These are phyloP conservation scores for Funneliformis mosseae DNA, from an alignment of 192 early-diverging fungal genomes.

Conservation along the genomic window DNA sequence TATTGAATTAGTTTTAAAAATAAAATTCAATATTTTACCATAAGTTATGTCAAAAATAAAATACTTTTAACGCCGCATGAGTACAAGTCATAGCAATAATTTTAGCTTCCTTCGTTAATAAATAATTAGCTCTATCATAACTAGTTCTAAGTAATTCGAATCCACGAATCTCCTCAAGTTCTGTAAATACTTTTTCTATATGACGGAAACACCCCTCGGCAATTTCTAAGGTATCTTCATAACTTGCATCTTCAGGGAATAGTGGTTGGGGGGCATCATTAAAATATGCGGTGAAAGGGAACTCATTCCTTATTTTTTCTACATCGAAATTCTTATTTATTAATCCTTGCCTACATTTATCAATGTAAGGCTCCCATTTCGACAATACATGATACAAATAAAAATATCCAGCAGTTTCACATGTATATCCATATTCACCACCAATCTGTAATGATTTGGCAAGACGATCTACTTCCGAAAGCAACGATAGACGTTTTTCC, in stretches of 20 bases:
- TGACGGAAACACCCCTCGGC: constrained; percentile 83
- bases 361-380: constrained; percentile 74
- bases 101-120: constrained; percentile 93
- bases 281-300: constrained; percentile 88
- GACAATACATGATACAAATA: constrained; percentile 74
- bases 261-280: constrained; percentile 69
- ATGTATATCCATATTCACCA: constrained; percentile 89
- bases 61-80: constrained; percentile 85
- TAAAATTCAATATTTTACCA: neutral
- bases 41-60: constrained; percentile 31
- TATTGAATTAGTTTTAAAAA: neutral
- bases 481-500: constrained; percentile 72
- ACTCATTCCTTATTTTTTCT: constrained; percentile 50
- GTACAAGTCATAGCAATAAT: constrained; percentile 99
- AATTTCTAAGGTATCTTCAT: constrained; percentile 60
- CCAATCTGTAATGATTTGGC: constrained; percentile 74
- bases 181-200: constrained; percentile 77
- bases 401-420: constrained; percentile 93
- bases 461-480: constrained; percentile 76
- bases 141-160: constrained; percentile 88
- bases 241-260: constrained; percentile 53
- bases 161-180: constrained; percentile 88
- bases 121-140: constrained; percentile 83
- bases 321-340: constrained; percentile 26
- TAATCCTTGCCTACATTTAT: constrained; percentile 35